A percentile compares a stretch with the other conserved stretches of the same genome.
Conservation (phyloP, 75 land plant species). For the Ceratopteris richardii region DNA sequence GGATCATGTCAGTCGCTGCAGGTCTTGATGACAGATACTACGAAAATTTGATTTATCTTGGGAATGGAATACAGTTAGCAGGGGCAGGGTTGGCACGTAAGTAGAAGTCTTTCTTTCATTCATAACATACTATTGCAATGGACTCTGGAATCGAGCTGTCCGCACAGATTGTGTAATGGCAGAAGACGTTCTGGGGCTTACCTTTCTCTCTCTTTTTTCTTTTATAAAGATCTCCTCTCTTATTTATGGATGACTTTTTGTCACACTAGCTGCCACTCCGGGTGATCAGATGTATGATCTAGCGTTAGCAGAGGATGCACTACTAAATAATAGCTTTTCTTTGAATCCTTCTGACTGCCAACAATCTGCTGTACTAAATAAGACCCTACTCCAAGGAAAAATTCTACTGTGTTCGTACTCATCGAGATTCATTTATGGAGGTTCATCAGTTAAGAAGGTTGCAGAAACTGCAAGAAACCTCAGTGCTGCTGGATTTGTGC, state of each 20-base stretch:
- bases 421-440: constrained; percentile 58
- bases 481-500: constrained; percentile 76
- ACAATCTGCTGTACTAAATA: constrained; percentile 56
- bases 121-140: background rate
- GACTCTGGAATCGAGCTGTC: too few relatives aligned
- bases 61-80: constrained; percentile 50
- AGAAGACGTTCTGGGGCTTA: too few relatives aligned
- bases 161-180: too few relatives aligned
- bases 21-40: constrained; percentile 75
- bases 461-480: constrained; percentile 55
- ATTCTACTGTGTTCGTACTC: constrained; percentile 85
- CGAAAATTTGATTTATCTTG: constrained; percentile 52
- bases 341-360: constrained; percentile 71
- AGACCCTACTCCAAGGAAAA: constrained; percentile 50
- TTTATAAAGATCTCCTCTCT: too few relatives aligned
- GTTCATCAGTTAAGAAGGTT: constrained; percentile 50
- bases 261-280: background rate
- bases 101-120: constrained; percentile 9
- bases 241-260: too few relatives aligned
- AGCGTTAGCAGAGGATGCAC: constrained; percentile 60
- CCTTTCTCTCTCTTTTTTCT: too few relatives aligned
- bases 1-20: constrained; percentile 80
- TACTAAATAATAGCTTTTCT: constrained; percentile 34
- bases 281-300: constrained; percentile 31
- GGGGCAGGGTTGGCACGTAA: constrained; percentile 84